phyloP scores from a whole-genome alignment of 139 green algal genomes.

The Volvox reticuliferus region DNA sequence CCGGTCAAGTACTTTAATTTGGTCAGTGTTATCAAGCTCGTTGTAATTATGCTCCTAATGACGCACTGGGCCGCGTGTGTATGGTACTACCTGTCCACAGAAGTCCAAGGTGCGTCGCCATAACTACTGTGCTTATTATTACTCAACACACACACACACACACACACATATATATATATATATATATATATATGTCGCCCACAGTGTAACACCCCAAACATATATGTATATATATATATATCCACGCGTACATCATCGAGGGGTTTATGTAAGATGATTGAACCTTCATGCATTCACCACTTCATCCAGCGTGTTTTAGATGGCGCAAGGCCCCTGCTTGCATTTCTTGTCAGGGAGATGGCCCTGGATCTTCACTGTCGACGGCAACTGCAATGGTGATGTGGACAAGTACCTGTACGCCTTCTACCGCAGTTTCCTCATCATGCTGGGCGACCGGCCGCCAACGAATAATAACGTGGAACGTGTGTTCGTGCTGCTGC shows the following conservation, averaged over 20 bases:
- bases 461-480: constrained; percentile 11
- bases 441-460: constrained; percentile 19
- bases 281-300: too few species aligned
- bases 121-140: too few species aligned
- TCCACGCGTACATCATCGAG: too few species aligned
- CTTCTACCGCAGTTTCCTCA: constrained; percentile 27
- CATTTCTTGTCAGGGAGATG: background rate
- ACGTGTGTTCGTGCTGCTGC: background rate
- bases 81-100: background rate
- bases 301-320: too few species aligned
- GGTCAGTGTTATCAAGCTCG: background rate
- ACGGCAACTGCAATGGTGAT: background rate
- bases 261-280: too few species aligned
- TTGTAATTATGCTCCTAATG: background rate
- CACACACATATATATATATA: too few species aligned
- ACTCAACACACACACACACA: too few species aligned
- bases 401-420: background rate
- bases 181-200: too few species aligned
- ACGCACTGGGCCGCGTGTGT: constrained; percentile 16
- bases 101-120: too few species aligned
- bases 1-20: constrained; percentile 11
- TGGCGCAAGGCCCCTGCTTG: too few species aligned
- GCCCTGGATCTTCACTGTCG: background rate
- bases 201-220: too few species aligned
- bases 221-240: too few species aligned